Evolutionary conservation across 257 asterid species (phyloP).

Genomic region (Gentiana dahurica): DNA sequence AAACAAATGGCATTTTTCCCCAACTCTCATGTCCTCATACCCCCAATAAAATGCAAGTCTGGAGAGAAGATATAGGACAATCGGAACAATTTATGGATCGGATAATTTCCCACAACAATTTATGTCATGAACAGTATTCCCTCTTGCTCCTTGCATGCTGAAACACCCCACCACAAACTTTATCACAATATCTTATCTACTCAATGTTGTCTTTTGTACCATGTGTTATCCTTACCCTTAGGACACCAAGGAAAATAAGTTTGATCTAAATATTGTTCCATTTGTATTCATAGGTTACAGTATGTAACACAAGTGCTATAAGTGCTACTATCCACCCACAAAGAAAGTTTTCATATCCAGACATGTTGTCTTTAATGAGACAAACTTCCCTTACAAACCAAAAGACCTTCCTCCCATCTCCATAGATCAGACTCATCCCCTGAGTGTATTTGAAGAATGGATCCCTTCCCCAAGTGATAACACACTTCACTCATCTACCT

Average conservation of each 20-base stretch:
- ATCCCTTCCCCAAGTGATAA: background rate
- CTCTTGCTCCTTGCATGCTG: background rate
- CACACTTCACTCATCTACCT: background rate
- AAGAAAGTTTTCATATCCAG: background rate
- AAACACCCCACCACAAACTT: background rate
- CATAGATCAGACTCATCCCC: background rate
- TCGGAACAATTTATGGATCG: background rate
- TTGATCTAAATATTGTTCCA: background rate
- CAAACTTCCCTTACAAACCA: background rate
- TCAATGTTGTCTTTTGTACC: background rate
- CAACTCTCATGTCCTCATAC: background rate
- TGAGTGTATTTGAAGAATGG: background rate
- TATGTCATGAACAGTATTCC: background rate
- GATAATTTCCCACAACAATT: background rate
- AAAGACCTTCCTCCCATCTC: background rate
- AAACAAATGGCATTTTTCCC: background rate
- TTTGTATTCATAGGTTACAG: background rate
- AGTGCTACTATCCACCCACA: background rate
- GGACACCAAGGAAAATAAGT: background rate
- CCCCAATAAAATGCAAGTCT: background rate
- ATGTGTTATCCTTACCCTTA: background rate
- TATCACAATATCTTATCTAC: background rate
- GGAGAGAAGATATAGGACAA: background rate
- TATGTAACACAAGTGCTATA: background rate
- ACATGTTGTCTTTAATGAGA: background rate